Evolutionary conservation across 1,139 yeast species (phyloP).

Genomic region (Hemisphaericaspora lyxosophila): DNA sequence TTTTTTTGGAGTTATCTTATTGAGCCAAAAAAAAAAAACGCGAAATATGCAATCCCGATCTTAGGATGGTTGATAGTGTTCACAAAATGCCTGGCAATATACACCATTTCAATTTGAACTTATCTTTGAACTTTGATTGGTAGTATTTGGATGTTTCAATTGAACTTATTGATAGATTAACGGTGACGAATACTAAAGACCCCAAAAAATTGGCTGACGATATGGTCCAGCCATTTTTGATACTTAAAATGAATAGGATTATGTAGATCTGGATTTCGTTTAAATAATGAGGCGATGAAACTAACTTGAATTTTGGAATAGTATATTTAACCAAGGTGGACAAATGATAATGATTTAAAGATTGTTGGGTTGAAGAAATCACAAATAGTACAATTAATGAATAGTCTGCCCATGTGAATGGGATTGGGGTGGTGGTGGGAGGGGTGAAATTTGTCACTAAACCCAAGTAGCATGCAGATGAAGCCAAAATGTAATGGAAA

Average conservation of each 20-base stretch:
- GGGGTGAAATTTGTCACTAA: slow-evolving; percentile 10
- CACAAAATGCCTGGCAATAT: slow-evolving; percentile 22
- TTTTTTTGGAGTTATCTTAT: not conserved
- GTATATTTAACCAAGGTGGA: slow-evolving; percentile 65
- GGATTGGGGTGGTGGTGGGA: slow-evolving; percentile 5
- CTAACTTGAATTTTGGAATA: slow-evolving; percentile 49
- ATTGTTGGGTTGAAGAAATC: slow-evolving; percentile 56
- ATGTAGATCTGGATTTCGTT: slow-evolving; percentile 70
- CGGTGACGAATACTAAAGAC: slow-evolving; percentile 55
- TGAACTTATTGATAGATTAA: slow-evolving; percentile 65
- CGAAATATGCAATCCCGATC: too few relatives aligned
- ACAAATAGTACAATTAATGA: slow-evolving; percentile 30
- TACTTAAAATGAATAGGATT: slow-evolving; percentile 26
- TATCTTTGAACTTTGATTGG: slow-evolving; percentile 23
- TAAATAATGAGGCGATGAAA: slow-evolving; percentile 78
- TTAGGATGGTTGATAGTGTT: too few relatives aligned
- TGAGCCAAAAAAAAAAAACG: too few relatives aligned
- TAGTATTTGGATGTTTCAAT: slow-evolving; percentile 59
- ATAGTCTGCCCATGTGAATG: slow-evolving; percentile 16
- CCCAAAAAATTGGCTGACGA: slow-evolving; percentile 20
- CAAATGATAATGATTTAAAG: slow-evolving; percentile 56
- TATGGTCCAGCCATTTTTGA: slow-evolving; percentile 12
- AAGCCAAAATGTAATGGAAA: slow-evolving; percentile 53
- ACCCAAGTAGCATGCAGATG: slow-evolving; percentile 21
- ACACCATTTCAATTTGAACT: slow-evolving; percentile 20